Evolutionary conservation across 495 filamentous ascomycete genomes (phyloP).

Genomic region (Lasiosphaeria ovina): DNA sequence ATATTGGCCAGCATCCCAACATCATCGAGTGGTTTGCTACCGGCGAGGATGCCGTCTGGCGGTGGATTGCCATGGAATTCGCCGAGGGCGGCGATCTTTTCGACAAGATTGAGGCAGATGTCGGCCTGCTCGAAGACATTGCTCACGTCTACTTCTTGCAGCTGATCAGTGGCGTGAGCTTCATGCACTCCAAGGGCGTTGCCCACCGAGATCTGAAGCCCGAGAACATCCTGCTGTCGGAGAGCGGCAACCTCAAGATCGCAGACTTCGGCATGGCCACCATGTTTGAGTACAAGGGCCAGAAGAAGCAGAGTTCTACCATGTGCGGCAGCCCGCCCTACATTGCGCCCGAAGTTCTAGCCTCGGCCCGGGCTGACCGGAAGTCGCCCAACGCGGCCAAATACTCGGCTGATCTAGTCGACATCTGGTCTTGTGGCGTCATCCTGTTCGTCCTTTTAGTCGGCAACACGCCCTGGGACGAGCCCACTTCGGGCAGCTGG

Average conservation of each 20-base stretch:
- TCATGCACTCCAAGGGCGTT: conserved; percentile 90
- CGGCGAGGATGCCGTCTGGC: conserved; percentile 86
- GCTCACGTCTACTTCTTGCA: conserved; percentile 96
- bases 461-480: conserved; percentile 98
- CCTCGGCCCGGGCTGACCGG: conserved; percentile 42
- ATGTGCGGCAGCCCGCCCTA: conserved; percentile 97
- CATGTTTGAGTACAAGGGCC: conserved; percentile 85
- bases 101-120: conserved; percentile 98
- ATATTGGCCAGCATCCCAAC: conserved; percentile 85
- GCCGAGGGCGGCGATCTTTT: conserved; percentile 96
- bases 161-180: conserved; percentile 83
- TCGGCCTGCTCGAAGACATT: conserved; percentile 86
- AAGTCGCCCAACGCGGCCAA: conserved; percentile 55
- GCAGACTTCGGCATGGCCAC: conserved; percentile 96
- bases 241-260: conserved; percentile 84
- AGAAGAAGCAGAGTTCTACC: conserved; percentile 73
- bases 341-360: conserved; percentile 90
- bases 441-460: conserved; percentile 93
- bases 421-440: conserved; percentile 97
- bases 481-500: conserved; percentile 75
- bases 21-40: conserved; percentile 87
- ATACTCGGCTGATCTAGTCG: conserved; percentile 79
- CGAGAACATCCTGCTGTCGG: conserved; percentile 82
- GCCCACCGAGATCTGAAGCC: conserved; percentile 90
- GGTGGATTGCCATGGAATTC: conserved; percentile 98